Evolutionary conservation across 1,139 yeast genomes (phyloP).

Genomic region (Geotrichum europaeum): DNA sequence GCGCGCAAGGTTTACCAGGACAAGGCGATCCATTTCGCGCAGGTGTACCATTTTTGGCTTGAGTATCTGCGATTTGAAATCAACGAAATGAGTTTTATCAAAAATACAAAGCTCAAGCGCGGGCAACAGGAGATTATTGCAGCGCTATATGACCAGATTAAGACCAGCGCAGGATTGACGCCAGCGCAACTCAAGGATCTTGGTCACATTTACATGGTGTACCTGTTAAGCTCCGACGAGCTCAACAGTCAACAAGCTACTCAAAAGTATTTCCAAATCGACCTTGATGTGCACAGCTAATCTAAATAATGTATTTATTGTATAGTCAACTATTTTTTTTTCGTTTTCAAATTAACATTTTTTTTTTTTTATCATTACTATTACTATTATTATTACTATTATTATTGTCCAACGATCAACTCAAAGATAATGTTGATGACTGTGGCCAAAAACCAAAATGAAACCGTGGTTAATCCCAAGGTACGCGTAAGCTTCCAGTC

Average conservation of each 20-base stretch:
- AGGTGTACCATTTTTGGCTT: constrained; percentile 31
- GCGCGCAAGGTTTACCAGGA: constrained; percentile 26
- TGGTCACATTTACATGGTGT: constrained; percentile 33
- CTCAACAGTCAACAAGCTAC: constrained; percentile 6
- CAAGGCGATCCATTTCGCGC: constrained; percentile 24
- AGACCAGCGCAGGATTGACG: constrained; percentile 21
- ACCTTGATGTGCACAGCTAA: constrained; percentile 9
- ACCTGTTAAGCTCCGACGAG: constrained; percentile 23
- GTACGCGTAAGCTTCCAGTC: constrained; percentile 57
- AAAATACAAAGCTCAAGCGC: neutral
- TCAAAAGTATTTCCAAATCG: constrained; percentile 15
- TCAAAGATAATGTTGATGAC: constrained; percentile 28
- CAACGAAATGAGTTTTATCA: constrained; percentile 9
- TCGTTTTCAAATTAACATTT: neutral
- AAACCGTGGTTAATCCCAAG: constrained; percentile 50
- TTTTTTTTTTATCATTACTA: neutral
- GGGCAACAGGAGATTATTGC: constrained; percentile 8
- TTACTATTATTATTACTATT: neutral
- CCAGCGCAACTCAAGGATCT: constrained; percentile 29
- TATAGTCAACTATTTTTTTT: neutral
- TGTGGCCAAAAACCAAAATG: constrained; percentile 48
- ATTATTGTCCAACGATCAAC: constrained; percentile 10
- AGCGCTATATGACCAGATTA: constrained; percentile 13
- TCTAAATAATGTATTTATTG: neutral
- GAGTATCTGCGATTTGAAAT: constrained; percentile 33